These are phyloP conservation scores for Pyrenochaeta sp. DNA, from an alignment of 2,329 filamentous ascomycete genomes.

Conservation along the genomic window DNA sequence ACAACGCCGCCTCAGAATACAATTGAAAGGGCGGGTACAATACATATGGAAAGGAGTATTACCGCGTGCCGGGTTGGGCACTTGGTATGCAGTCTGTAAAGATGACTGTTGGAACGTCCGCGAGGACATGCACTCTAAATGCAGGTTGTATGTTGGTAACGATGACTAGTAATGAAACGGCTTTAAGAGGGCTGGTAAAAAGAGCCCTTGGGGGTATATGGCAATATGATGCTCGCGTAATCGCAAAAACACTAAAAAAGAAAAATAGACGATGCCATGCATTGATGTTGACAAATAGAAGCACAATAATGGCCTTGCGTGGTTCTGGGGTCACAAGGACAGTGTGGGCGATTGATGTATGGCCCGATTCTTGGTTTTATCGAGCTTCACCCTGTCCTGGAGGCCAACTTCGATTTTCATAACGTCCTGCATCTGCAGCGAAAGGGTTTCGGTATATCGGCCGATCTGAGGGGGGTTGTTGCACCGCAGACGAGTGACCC, in stretches of 20 bases:
- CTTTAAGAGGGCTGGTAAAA: neutral
- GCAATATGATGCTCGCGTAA: conserved; percentile 15
- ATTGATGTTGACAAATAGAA: neutral
- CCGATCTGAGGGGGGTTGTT: conserved; percentile 15
- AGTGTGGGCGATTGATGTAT: neutral
- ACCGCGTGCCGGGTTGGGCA: neutral
- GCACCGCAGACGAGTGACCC: conserved; percentile 10
- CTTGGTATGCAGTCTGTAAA: neutral
- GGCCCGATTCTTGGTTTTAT: conserved; percentile 3
- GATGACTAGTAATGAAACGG: neutral
- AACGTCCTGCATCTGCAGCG: conserved; percentile 22
- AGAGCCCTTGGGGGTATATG: conserved; percentile 23
- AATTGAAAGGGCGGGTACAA: neutral
- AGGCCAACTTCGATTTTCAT: conserved; percentile 38
- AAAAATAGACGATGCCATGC: conserved; percentile 7
- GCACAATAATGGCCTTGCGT: neutral
- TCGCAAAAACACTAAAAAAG: conserved; percentile 9
- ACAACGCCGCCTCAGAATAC: neutral
- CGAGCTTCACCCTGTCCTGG: conserved; percentile 17
- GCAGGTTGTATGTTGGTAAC: conserved; percentile 6
- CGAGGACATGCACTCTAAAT: conserved; percentile 27
- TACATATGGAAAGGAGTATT: neutral
- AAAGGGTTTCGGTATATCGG: conserved; percentile 27
- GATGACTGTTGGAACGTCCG: conserved; percentile 12
- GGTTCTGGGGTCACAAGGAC: neutral